Evolutionary conservation across 2,329 filamentous ascomycete species (phyloP).

Genomic region (Ceratocystis ficicola): DNA sequence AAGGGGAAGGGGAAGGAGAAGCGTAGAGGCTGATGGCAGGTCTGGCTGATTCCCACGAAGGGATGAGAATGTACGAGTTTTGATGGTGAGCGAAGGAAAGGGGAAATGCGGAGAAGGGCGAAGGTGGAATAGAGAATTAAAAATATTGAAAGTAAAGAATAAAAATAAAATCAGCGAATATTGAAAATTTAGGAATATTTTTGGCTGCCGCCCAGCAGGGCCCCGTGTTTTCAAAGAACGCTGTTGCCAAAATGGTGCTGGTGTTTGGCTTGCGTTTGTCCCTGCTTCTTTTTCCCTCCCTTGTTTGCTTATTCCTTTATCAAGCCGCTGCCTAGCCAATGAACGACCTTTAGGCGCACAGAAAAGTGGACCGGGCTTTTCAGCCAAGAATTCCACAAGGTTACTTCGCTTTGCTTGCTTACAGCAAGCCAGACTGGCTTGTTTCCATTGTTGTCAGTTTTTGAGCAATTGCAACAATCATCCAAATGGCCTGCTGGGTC

Average conservation of each 20-base stretch:
- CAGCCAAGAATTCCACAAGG: not conserved
- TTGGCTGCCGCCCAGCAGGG: constrained; percentile 1
- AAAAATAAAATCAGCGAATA: no score
- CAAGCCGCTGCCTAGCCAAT: not conserved
- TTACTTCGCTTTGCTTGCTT: not conserved
- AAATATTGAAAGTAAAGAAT: no score
- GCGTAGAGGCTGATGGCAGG: not conserved
- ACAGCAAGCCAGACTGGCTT: not conserved
- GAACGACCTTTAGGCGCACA: not conserved
- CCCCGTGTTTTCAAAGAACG: not conserved
- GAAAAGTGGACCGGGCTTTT: not conserved
- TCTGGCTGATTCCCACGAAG: not conserved
- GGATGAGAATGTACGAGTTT: constrained; percentile 5
- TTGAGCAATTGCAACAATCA: not conserved
- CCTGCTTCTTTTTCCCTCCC: not conserved
- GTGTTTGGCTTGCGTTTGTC: not conserved
- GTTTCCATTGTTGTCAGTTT: not conserved
- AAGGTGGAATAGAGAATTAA: not conserved
- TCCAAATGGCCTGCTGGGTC: not conserved
- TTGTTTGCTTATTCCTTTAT: constrained; percentile 6
- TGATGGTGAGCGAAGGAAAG: constrained; percentile 1
- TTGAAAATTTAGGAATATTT: constrained; percentile 4
- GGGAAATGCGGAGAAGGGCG: constrained; percentile 7
- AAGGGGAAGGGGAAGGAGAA: not conserved
- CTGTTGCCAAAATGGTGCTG: not conserved